Base-by-base conservation (phyloP, 805 yeast species). In the Candida sithepensis region DNA sequence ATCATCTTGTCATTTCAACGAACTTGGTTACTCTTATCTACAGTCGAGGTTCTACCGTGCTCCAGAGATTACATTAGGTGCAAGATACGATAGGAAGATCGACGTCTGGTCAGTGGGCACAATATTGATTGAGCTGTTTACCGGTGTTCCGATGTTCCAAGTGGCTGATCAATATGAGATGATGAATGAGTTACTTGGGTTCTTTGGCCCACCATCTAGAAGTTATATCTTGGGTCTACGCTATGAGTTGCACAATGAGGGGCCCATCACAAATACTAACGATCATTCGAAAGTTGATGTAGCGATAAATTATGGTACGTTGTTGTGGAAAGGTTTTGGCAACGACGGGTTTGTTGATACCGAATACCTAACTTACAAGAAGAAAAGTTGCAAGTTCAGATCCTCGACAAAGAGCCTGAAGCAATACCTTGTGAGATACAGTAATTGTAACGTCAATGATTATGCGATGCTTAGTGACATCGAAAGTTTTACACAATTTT, bases 91-190 rank as follows among this genome's bases (percentile, higher is more conserved):
- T 49, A 61, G 64, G n/a, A 72, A 68, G 53, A 78, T 79, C 33
- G 84, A 79, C 55, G 69, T 92, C 82, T 94, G 99, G 99, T 92
- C 98, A 0, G 70, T 91, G 39, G 99, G 96, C 0, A 87, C 97
- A 63, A 88, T 94, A 43, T 80, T 89, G 30, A 95, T 94, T 1
- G 99, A 94, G 65, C 70, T 92, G 42, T 91, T 86, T 56, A 74
- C 53, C 57, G 84, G 84, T 53, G 70, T 26, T 50, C 79, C 66
- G 0, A 50, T 78, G 12, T 69, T 79, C 34, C 77, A 81, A 3
- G 80, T 78, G 1, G 68, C 66, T 39, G 72, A 72, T 47, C 84
- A 79, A 51, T 60, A 67, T 26, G 80, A 77, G 40, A 74, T 79
- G 41, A 56, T 78, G 28, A 72, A 73, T 1, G 59, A 65, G 19